phyloP scores from a whole-genome alignment of 768 basidiomycete genomes.

The Hemileccinum impolitum region DNA sequence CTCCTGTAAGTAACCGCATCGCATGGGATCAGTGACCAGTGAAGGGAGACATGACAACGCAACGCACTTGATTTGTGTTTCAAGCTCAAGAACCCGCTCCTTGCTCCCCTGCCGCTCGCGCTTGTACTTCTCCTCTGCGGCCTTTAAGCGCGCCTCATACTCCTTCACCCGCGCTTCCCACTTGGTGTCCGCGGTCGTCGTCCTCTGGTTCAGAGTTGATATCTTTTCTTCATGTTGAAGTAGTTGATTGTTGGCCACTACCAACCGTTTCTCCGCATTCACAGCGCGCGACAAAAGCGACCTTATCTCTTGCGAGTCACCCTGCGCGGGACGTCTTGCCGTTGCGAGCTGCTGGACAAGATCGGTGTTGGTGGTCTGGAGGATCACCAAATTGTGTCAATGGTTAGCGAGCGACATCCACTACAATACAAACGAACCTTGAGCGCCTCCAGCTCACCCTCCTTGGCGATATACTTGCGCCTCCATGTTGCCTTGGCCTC shows the following conservation, averaged over 20 bases:
- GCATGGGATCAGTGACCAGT: not conserved
- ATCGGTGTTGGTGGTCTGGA: constrained; percentile 69
- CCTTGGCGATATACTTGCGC: constrained; percentile 73
- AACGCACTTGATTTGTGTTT: constrained; percentile 74
- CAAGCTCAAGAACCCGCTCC: constrained; percentile 73
- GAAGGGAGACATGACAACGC: constrained; percentile 6
- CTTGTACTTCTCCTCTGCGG: constrained; percentile 90
- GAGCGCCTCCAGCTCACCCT: constrained; percentile 85
- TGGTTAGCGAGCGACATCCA: not conserved
- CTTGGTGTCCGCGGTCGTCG: constrained; percentile 69
- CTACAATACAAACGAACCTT: constrained; percentile 51
- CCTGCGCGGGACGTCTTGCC: constrained; percentile 55
- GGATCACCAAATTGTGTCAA: not conserved
- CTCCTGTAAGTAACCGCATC: constrained; percentile 41
- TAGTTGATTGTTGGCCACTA: constrained; percentile 81
- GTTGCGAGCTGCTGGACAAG: constrained; percentile 65
- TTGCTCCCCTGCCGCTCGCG: constrained; percentile 92
- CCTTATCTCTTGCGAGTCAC: constrained; percentile 66
- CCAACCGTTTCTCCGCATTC: constrained; percentile 86
- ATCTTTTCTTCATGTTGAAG: constrained; percentile 82
- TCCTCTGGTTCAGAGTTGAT: constrained; percentile 69
- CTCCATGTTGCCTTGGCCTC: constrained; percentile 85
- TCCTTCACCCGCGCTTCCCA: constrained; percentile 97
- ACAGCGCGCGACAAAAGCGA: constrained; percentile 69
- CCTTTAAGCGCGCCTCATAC: constrained; percentile 76